Percentiles rank a stretch among this genome's conserved stretches.
phyloP scores from a whole-genome alignment of 768 basidiomycete genomes.

The Leccinum uliginosum region DNA sequence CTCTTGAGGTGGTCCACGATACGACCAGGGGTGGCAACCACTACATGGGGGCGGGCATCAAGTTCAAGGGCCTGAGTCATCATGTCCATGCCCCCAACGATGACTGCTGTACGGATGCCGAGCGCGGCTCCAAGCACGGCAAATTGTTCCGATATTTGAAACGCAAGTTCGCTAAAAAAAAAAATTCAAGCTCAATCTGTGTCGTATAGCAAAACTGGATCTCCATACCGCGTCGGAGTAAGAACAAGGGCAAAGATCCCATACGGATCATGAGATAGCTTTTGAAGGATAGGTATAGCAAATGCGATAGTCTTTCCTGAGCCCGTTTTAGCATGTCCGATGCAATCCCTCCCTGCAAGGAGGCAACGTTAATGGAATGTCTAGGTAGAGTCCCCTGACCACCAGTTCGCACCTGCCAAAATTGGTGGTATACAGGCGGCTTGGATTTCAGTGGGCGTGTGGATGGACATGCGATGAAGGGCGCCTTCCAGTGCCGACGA shows the following conservation, averaged over 20 bases:
- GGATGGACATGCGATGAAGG: constrained; percentile 80
- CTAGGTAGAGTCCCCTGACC: background rate
- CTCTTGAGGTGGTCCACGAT: constrained; percentile 88
- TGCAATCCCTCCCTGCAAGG: constrained; percentile 83
- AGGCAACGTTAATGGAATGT: background rate
- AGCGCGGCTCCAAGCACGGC: constrained; percentile 80
- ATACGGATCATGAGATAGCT: constrained; percentile 83
- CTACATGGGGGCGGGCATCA: constrained; percentile 79
- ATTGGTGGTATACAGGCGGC: constrained; percentile 86
- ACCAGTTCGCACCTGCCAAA: constrained; percentile 53
- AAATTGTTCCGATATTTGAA: constrained; percentile 97
- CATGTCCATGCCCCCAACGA: constrained; percentile 99
- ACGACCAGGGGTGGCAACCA: constrained; percentile 94
- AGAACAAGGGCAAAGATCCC: constrained; percentile 92
- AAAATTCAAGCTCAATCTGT: background rate
- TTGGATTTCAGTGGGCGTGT: constrained; percentile 82
- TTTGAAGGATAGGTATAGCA: constrained; percentile 90
- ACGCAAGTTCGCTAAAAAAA: constrained; percentile 78
- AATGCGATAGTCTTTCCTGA: constrained; percentile 98
- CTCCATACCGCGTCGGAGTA: constrained; percentile 84
- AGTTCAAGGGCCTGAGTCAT: constrained; percentile 90
- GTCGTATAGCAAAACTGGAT: background rate
- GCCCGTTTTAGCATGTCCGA: constrained; percentile 97
- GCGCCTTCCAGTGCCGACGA: constrained; percentile 57
- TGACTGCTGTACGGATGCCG: constrained; percentile 78